Conservation (phyloP, 768 basidiomycete species). For the Austroboletus eburneus region DNA sequence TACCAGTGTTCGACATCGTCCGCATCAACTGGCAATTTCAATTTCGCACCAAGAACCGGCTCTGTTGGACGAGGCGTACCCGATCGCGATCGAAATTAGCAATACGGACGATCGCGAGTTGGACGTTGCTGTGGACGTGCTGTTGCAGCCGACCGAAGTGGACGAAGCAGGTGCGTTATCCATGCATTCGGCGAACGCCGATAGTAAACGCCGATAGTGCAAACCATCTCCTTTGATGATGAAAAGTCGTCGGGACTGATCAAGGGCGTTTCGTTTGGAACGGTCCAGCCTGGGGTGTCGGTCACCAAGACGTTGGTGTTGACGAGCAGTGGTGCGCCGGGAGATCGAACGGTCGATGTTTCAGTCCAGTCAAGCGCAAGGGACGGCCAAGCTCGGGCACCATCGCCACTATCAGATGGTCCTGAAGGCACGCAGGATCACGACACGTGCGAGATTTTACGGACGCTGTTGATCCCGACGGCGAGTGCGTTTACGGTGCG, state of each 20-base stretch:
- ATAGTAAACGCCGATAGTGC: constrained; percentile 38
- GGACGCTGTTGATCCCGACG: constrained; percentile 63
- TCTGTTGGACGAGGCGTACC: constrained; percentile 77
- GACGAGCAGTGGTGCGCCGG: constrained; percentile 55
- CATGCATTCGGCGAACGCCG: too few species aligned
- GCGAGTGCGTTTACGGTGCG: constrained; percentile 55
- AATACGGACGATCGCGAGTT: constrained; percentile 72
- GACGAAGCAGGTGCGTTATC: constrained; percentile 59
- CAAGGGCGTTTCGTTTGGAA: constrained; percentile 68
- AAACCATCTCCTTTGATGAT: constrained; percentile 56
- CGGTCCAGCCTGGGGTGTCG: constrained; percentile 53
- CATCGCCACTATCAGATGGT: constrained; percentile 5
- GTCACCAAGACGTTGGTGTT: constrained; percentile 62
- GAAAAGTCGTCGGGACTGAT: constrained; percentile 68
- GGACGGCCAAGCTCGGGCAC: background rate
- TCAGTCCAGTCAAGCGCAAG: constrained; percentile 62
- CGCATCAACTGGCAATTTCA: constrained; percentile 52
- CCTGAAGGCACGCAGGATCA: constrained; percentile 18
- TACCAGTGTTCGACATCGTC: constrained; percentile 64
- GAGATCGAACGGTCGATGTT: constrained; percentile 74
- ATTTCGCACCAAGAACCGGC: constrained; percentile 64
- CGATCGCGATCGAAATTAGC: constrained; percentile 62
- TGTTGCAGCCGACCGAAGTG: constrained; percentile 76
- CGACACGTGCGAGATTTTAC: constrained; percentile 51
- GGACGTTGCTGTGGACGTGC: constrained; percentile 64